A percentile compares a stretch with the other conserved stretches of the same genome.
phyloP scores from a whole-genome alignment of 345 rosid genomes.

The Sisymbrium irio region DNA sequence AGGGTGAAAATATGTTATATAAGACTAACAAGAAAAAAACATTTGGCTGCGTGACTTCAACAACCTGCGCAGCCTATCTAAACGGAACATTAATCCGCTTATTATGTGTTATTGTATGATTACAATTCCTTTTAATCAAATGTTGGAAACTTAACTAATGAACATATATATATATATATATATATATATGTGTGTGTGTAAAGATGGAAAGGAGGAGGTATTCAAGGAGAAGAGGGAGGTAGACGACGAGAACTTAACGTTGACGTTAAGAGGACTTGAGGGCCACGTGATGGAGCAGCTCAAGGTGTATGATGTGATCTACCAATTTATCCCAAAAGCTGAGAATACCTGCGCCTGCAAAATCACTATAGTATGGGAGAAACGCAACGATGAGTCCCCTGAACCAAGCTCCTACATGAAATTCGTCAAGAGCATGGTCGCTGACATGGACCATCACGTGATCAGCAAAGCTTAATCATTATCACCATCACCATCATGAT shows the following conservation, averaged over 20 bases:
- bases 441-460: constrained; percentile 32
- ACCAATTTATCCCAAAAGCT: constrained; percentile 26
- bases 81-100: not conserved
- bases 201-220: constrained; percentile 28
- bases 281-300: constrained; percentile 35
- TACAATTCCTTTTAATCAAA: too few relatives aligned
- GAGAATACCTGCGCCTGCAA: constrained; percentile 25
- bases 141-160: not conserved
- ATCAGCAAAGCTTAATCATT: constrained; percentile 20
- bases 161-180: not conserved
- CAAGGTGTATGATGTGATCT: constrained; percentile 20
- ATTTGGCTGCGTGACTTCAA: too few relatives aligned
- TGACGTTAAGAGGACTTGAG: constrained; percentile 25
- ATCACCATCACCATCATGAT: not conserved
- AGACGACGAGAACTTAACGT: constrained; percentile 20
- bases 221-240: constrained; percentile 31
- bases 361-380: constrained; percentile 34
- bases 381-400: constrained; percentile 28
- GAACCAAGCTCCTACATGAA: constrained; percentile 33
- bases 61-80: too few relatives aligned
- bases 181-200: not conserved
- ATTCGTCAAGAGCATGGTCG: constrained; percentile 25
- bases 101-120: not conserved
- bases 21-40: too few relatives aligned
- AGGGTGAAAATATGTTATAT: not conserved